phyloP scores from a whole-genome alignment of 495 filamentous ascomycete genomes.

The Trichoderma orchidacearum region DNA sequence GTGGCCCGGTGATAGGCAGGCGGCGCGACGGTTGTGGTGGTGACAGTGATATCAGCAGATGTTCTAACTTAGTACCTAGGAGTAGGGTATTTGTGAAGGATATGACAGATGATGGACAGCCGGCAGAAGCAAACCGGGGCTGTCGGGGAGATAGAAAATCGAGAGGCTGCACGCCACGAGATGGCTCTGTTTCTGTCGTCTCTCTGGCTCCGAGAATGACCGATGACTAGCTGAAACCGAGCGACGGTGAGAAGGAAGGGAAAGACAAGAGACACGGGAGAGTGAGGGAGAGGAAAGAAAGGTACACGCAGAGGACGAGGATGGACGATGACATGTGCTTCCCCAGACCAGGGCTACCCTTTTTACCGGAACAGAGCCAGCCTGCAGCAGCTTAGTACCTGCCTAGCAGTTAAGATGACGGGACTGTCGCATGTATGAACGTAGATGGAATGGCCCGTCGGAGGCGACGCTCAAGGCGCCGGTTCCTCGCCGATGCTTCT shows the following conservation, averaged over 20 bases:
- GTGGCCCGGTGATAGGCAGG: neutral
- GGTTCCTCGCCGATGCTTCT: neutral
- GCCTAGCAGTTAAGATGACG: no score
- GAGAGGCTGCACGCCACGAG: neutral
- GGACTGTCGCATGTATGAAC: neutral
- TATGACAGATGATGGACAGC: constrained; percentile 4
- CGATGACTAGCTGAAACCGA: neutral
- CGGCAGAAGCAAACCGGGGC: neutral
- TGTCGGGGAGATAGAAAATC: constrained; percentile 1
- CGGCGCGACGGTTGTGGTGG: no score
- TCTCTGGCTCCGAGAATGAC: neutral
- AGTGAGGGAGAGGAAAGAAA: neutral
- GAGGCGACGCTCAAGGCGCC: neutral
- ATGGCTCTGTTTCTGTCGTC: neutral
- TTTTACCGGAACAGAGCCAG: neutral
- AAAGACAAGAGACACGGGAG: neutral
- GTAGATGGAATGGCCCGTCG: neutral
- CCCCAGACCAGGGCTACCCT: constrained; percentile 1
- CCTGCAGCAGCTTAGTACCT: no score
- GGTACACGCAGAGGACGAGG: neutral
- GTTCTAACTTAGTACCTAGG: no score
- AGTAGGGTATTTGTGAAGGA: constrained; percentile 3
- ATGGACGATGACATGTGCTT: neutral
- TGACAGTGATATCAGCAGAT: neutral
- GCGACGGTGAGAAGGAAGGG: neutral